Conservation (phyloP, 768 basidiomycete genomes). For the Termitomyces sp. region DNA sequence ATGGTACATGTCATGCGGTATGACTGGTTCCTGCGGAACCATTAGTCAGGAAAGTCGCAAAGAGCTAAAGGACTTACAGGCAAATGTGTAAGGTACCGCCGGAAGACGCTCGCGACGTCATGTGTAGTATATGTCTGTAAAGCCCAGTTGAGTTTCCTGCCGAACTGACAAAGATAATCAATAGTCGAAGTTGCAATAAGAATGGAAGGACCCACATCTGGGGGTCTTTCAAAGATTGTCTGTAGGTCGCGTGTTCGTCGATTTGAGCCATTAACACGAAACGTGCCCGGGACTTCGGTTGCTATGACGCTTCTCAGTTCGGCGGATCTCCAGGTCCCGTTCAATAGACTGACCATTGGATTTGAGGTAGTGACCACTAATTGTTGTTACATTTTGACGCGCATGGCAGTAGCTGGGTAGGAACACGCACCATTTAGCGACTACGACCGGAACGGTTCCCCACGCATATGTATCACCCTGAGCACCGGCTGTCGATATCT, state of each 20-base stretch:
- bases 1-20: constrained; percentile 87
- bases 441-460: constrained; percentile 95
- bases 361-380: constrained; percentile 88
- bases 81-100: constrained; percentile 94
- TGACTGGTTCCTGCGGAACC: constrained; percentile 75
- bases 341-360: constrained; percentile 62
- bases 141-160: constrained; percentile 91
- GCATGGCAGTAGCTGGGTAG: constrained; percentile 2
- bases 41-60: constrained; percentile 7
- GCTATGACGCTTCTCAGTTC: constrained; percentile 32
- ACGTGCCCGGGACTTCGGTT: constrained; percentile 89
- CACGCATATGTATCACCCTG: constrained; percentile 83
- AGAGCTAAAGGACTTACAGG: constrained; percentile 53
- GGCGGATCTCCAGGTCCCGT: not conserved
- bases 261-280: constrained; percentile 92
- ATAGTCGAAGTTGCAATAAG: not conserved
- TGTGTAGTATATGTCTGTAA: constrained; percentile 84
- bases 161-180: constrained; percentile 52
- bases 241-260: constrained; percentile 97
- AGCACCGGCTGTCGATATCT: constrained; percentile 85
- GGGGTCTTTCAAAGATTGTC: constrained; percentile 81
- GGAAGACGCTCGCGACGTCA: constrained; percentile 95
- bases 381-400: not conserved
- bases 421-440: constrained; percentile 85
- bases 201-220: constrained; percentile 49